Conservation (phyloP, 2,329 filamentous ascomycete genomes). For the Hortaea werneckii region DNA sequence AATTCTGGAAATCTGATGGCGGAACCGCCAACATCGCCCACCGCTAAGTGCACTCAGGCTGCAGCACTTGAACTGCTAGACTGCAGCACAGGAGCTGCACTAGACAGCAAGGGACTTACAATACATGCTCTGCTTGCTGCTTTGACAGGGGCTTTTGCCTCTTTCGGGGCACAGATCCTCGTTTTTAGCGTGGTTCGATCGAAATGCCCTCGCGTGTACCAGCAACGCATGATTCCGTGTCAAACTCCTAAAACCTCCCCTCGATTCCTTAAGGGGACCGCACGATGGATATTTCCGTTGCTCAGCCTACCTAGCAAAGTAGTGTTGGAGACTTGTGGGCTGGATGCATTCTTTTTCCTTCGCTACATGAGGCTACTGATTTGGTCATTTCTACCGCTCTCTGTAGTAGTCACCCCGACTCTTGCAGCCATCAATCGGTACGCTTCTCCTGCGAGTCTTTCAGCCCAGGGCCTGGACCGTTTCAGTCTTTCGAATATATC, state of each 20-base stretch:
- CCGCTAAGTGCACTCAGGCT: not conserved
- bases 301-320: constrained; percentile 67
- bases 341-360: constrained; percentile 96
- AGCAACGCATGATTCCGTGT: constrained; percentile 76
- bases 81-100: constrained; percentile 7
- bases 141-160: constrained; percentile 23
- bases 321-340: constrained; percentile 86
- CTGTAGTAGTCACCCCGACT: constrained; percentile 68
- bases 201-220: constrained; percentile 76
- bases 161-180: constrained; percentile 42
- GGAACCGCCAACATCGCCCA: not conserved
- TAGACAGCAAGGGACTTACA: constrained; percentile 19
- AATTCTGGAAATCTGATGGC: not conserved
- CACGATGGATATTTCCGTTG: constrained; percentile 44
- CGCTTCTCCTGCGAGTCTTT: constrained; percentile 33
- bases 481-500: constrained; percentile 80
- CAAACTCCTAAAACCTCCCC: constrained; percentile 73
- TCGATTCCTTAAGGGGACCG: constrained; percentile 53
- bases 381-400: constrained; percentile 82
- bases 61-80: constrained; percentile 3
- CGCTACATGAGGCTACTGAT: constrained; percentile 79
- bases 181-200: constrained; percentile 69
- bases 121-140: constrained; percentile 28
- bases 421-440: constrained; percentile 75
- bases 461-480: constrained; percentile 60